Base-by-base conservation (phyloP, 169 alveolate genomes). In the Blepharisma undulans region DNA sequence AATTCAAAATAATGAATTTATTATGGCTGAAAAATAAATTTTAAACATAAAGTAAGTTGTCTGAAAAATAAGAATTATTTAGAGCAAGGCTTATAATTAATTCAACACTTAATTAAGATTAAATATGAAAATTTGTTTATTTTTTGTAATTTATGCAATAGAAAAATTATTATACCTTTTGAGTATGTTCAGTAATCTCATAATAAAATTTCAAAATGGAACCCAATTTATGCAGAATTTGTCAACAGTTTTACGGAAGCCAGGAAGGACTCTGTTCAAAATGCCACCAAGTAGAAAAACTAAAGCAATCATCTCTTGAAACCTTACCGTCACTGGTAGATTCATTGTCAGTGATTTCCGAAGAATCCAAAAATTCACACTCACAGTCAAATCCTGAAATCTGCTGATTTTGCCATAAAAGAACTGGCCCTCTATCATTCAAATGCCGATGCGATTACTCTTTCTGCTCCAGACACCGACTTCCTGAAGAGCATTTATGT, bases 401-500 rank as follows among this genome's bases (percentile, higher is more conserved):
- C 8, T 86, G 91, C 86, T 86, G 8, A 10, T 21, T 2, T 18
- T 86, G 91, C 61, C 22, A 72, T 22, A 86, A 36, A 36, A 86
- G 34, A 48, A n/a, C 72, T 19, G 91, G 91, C 8, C 74, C 84
- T 19, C 22, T 86, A 3, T 19, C 66, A 22, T 66, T 86, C 29
- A 19, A 33, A 72, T 86, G 91, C 84, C 61, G 34, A 72, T 86
- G 91, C 66, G 22, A 19, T 21, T 16, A 66, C 32, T 66, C 14
- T 60, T 86, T 86, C 36, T 86, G 91, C 34, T 86, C 91, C 6
- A 27, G 72, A 3, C 91, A 86, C 91, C 30, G 91, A 66, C 91
- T 27, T 22, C 84, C 91, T 25, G 91, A 86, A 86, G 91, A 86
- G 29, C 91, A 86, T 33, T 29, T n/a, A 21, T 86, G 91, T 86